Conservation (phyloP, 768 basidiomycete genomes). For the Crassisporium funariophilum region DNA sequence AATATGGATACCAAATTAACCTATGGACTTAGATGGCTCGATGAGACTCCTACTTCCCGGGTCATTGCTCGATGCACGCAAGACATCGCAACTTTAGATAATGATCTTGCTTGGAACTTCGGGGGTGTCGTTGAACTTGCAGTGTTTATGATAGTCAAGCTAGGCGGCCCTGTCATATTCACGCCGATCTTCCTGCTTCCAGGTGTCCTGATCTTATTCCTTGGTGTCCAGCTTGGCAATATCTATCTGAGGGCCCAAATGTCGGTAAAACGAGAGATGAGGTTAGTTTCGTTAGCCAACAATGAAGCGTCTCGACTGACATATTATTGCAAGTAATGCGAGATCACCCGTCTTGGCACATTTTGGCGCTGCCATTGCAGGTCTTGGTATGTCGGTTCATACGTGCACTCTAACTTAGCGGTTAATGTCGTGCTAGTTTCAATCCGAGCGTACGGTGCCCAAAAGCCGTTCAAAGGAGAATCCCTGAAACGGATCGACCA, state of each 20-base stretch:
- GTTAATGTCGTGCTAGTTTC: conserved; percentile 35
- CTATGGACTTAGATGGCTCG: conserved; percentile 44
- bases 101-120: conserved; percentile 30
- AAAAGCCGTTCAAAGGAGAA: conserved; percentile 49
- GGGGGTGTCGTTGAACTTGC: conserved; percentile 29
- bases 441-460: conserved; percentile 68
- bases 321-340: conserved; percentile 23
- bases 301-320: not conserved
- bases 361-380: conserved; percentile 50
- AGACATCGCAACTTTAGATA: conserved; percentile 65
- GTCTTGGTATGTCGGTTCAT: conserved; percentile 41
- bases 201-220: conserved; percentile 39
- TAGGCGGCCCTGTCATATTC: conserved; percentile 45
- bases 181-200: conserved; percentile 51
- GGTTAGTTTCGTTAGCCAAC: conserved; percentile 32
- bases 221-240: conserved; percentile 47
- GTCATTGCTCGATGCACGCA: conserved; percentile 69
- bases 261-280: conserved; percentile 51
- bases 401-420: not conserved
- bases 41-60: conserved; percentile 48
- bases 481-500: conserved; percentile 56
- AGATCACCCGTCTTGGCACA: conserved; percentile 46
- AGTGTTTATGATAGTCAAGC: conserved; percentile 41
- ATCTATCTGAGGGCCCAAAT: conserved; percentile 49
- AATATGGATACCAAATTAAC: no score